Conservation (phyloP, 495 filamentous ascomycete genomes). For the Neohortaea acidophila region DNA sequence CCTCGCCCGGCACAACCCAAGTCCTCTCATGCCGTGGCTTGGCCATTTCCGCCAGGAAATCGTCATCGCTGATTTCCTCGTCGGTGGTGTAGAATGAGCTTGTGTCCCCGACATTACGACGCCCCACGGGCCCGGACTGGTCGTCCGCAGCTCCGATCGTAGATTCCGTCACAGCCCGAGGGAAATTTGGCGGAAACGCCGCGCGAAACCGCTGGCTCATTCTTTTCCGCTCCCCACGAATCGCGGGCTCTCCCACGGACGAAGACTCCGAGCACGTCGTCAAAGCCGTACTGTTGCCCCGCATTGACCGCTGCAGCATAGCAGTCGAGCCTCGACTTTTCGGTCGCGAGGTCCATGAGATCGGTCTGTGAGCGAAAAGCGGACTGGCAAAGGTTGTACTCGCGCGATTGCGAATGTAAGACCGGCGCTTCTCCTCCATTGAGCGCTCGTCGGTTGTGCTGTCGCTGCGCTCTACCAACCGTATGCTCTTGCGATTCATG, state of each 20-base stretch:
- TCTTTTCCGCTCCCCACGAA: constrained; percentile 3
- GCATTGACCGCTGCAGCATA: constrained; percentile 5
- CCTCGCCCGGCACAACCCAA: constrained; percentile 14
- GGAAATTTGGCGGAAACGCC: constrained; percentile 10
- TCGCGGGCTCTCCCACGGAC: constrained; percentile 13
- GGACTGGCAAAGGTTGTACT: constrained; percentile 14
- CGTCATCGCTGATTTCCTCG: constrained; percentile 5
- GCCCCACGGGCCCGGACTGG: constrained; percentile 5
- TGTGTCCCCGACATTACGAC: no score
- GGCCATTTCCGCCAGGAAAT: constrained; percentile 7
- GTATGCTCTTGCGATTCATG: constrained; percentile 21
- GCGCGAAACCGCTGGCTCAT: constrained; percentile 9
- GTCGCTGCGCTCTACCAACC: constrained; percentile 18
- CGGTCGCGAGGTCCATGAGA: constrained; percentile 7
- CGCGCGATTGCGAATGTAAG: constrained; percentile 24
- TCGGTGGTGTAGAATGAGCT: constrained; percentile 8
- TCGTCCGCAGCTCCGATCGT: constrained; percentile 9
- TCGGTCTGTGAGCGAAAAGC: constrained; percentile 14
- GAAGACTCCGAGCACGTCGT: constrained; percentile 13
- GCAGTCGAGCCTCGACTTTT: constrained; percentile 1
- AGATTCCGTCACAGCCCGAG: constrained; percentile 11
- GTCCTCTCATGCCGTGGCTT: constrained; percentile 13
- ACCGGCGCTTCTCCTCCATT: constrained; percentile 22
- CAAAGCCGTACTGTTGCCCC: constrained; percentile 8
- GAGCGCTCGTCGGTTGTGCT: constrained; percentile 19